A percentile compares a stretch with the other conserved stretches of the same genome.
Conservation (phyloP, 2,329 filamentous ascomycete species). For the Cordyceps pruinosa region DNA sequence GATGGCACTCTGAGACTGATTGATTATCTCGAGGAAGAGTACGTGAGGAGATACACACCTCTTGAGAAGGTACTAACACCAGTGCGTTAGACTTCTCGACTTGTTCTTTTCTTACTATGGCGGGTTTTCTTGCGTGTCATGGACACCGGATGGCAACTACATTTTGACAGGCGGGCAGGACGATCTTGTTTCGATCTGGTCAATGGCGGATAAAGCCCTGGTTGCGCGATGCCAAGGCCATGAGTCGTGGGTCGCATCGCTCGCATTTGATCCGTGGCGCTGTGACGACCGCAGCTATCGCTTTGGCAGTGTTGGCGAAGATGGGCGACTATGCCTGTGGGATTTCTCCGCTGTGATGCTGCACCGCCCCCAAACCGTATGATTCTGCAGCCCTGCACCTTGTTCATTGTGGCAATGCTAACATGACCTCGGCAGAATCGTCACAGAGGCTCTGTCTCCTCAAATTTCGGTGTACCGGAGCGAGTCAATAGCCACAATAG, state of each 20-base stretch:
- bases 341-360: slow-evolving; percentile 98
- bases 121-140: slow-evolving; percentile 85
- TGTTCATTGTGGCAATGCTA: not conserved
- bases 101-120: slow-evolving; percentile 91
- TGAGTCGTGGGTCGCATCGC: slow-evolving; percentile 87
- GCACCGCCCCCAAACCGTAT: slow-evolving; percentile 76
- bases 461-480: slow-evolving; percentile 45
- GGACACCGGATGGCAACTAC: slow-evolving; percentile 96
- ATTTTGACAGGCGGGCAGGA: slow-evolving; percentile 93
- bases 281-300: slow-evolving; percentile 94
- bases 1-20: slow-evolving; percentile 86
- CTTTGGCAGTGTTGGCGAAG: slow-evolving; percentile 93
- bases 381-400: slow-evolving; percentile 29
- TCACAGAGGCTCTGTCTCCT: slow-evolving; percentile 44
- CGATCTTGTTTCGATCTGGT: slow-evolving; percentile 95
- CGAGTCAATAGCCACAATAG: slow-evolving; percentile 52
- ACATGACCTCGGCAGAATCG: slow-evolving; percentile 24
- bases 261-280: slow-evolving; percentile 94
- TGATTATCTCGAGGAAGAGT: slow-evolving; percentile 88
- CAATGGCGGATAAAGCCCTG: slow-evolving; percentile 70
- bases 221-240: slow-evolving; percentile 92
- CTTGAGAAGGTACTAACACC: not conserved
- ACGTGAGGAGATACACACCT: slow-evolving; percentile 24
- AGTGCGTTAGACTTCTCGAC: slow-evolving; percentile 62
- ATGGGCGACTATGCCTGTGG: slow-evolving; percentile 86